Evolutionary conservation across 164 flowering plant genomes (phyloP), one percentile per base, ranked within the genome.

Genomic region (Berberis vulgaris): DNA sequence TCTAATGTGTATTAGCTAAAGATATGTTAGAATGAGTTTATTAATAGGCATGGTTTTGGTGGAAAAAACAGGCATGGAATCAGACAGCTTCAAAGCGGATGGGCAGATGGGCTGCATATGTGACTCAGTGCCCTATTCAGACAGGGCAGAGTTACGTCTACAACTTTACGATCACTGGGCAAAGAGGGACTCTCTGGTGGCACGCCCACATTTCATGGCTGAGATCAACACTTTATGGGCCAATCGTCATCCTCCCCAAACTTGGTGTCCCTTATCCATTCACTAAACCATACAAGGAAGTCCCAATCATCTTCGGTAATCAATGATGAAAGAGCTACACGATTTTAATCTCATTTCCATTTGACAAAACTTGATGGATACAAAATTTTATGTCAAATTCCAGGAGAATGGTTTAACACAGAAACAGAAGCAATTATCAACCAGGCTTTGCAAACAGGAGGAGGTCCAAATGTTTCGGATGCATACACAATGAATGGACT

Each of bases 401-500:
- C 74, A 77, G 82, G 82, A 57, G 83, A 80, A 64, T 80, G 81
- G 83, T 77, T 71, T 62, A 77, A 77, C 44, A 67, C 64, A 1
- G 77, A 77, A 42, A 42, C 81, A n/a, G 79, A 80, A 63, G 80
- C 81, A 46, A 69, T 80, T n/a, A 73, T 80, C n/a, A 67, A 9
- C 54, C 81, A 78, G 40, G 81, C 81, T 50, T 60, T 67, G 12
- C 76, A 65, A 49, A 77, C 81, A 0, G 83, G 83, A n/a, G 83
- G 77, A 13, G 81, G 79, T 3, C 83, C 83, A 3, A 77, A 77
- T 65, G 79, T 77, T 46, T 78, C 83, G 38, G 79, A 80, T 66
- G 80, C 77, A 42, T 80, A 67, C 54, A 67, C 70, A 43, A 54
- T 67, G 13, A 67, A 67, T 45, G 70, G 70, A 9, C 65, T 61